Base-by-base conservation (phyloP, 768 basidiomycete species). In the Cyathus striatus region DNA sequence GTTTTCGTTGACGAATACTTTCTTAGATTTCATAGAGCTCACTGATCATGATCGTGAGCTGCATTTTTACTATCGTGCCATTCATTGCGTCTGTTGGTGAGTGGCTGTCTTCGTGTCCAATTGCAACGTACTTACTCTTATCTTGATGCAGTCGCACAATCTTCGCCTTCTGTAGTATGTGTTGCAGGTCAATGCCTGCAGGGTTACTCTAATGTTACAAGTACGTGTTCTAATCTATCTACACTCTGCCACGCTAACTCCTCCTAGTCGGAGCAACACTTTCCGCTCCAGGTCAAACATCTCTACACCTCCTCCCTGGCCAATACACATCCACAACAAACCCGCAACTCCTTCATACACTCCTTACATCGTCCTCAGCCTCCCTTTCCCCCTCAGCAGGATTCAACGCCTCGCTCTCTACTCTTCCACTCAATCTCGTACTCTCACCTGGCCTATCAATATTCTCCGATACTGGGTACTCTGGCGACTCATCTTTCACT, bases 151-250 rank as follows among this genome's bases (percentile, higher is more conserved):
- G 77, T 69, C 57, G 81, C 82, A 46, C 79, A 82, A 62, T 64
- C 69, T 60, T 70, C 74, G 64, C 73, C 81, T 26, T 66, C 70
- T 55, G 79, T 90, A 44, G 70, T 91, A 48, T 90, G 88, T 72
- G 69, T 87, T 86, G 84, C 88, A 59, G 88, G 88, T 52, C 87
- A 91, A 84, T 90, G 89, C 70, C 65, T 90, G 44, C 75, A 89
- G 61, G 89, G 89, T 45, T 76, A 65, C 63, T 79, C 85, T 23
- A 90, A 90, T 56, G 76, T 73, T 18, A 83, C 86, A 54, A 66
- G 86, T 81, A 45, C 24, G 67, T 63, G 14, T 32, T 35, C 3
- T 24, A 17, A 4, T 20, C 23, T 44, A 7, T 41, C 36, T 44
- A 12, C 16, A 32, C 32, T 21, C n/a, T 34, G 38, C 49, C 42